A percentile compares a stretch with the other conserved stretches of the same genome.
Conservation (phyloP, 169 alveolate species). For the Toxoplasma gondii region DNA sequence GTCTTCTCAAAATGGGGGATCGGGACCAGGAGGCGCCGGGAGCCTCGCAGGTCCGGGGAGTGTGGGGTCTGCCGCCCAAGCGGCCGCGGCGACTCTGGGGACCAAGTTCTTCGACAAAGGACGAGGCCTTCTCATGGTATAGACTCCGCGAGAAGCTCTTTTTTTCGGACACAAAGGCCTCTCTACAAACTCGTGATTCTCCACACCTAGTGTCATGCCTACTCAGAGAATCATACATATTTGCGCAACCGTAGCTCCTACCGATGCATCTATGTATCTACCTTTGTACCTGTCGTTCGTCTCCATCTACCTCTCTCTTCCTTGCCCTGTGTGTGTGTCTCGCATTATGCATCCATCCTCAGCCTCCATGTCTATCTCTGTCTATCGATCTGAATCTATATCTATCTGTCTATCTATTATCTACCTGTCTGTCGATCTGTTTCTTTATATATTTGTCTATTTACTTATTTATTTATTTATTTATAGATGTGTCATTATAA, state of each 20-base stretch:
- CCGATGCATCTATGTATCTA: too few relatives aligned
- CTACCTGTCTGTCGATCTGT: too few relatives aligned
- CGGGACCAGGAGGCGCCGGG: slow-evolving; percentile 27
- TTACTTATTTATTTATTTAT: too few relatives aligned
- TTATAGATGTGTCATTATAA: not conserved
- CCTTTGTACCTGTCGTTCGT: not conserved
- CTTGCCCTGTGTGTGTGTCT: not conserved
- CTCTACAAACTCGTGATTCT: too few relatives aligned
- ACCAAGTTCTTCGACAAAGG: slow-evolving; percentile 49
- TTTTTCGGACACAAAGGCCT: not conserved
- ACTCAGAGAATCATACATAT: too few relatives aligned
- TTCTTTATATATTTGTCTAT: too few relatives aligned
- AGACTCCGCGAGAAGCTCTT: not conserved
- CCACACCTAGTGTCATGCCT: too few relatives aligned
- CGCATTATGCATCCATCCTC: not conserved
- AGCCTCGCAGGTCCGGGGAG: slow-evolving; percentile 1
- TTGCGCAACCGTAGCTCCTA: too few relatives aligned
- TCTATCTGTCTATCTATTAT: too few relatives aligned
- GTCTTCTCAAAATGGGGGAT: not conserved
- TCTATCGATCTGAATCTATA: not conserved
- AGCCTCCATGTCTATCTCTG: not conserved
- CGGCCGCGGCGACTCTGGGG: slow-evolving; percentile 12
- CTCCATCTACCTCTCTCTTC: not conserved
- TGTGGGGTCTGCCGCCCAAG: not conserved
- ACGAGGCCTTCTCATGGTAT: slow-evolving; percentile 40